A percentile compares a stretch with the other conserved stretches of the same genome.
These are phyloP conservation scores for Zymoseptoria brevis DNA, from an alignment of 2,329 filamentous ascomycete species.

Conservation along the genomic window DNA sequence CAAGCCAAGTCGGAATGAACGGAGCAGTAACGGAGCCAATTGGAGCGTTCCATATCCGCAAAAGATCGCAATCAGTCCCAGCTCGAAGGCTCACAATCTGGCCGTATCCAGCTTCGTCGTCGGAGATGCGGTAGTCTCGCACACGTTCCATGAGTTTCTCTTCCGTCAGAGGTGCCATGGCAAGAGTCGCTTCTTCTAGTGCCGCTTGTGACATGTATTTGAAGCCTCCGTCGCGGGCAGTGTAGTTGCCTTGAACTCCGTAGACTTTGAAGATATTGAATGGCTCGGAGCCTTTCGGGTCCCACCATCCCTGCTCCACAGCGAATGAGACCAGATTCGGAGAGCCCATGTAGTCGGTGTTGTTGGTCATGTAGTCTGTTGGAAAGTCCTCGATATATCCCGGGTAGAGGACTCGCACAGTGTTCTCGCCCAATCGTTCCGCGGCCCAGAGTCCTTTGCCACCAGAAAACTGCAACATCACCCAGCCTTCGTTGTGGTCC, in stretches of 20 bases:
- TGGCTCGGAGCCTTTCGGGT: conserved; percentile 25
- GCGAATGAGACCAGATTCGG: conserved; percentile 31
- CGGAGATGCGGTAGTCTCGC: conserved; percentile 30
- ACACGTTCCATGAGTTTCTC: conserved; percentile 38
- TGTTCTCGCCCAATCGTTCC: conserved; percentile 26
- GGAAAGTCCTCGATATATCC: conserved; percentile 33
- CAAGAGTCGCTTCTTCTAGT: conserved; percentile 29
- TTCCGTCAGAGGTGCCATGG: conserved; percentile 44
- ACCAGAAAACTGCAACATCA: conserved; percentile 31
- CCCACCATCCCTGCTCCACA: conserved; percentile 31
- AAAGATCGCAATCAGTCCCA: conserved; percentile 25
- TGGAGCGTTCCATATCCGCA: conserved; percentile 30
- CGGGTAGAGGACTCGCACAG: conserved; percentile 30
- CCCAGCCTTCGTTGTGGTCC: conserved; percentile 32
- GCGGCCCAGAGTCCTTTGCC: conserved; percentile 31
- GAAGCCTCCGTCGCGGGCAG: conserved; percentile 29
- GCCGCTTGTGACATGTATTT: conserved; percentile 33
- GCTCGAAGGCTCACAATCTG: conserved; percentile 27
- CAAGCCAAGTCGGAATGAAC: conserved; percentile 31
- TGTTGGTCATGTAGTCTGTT: conserved; percentile 23
- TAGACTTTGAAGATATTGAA: conserved; percentile 34
- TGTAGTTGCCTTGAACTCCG: conserved; percentile 25
- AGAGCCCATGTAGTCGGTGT: conserved; percentile 27
- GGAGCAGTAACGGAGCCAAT: conserved; percentile 30
- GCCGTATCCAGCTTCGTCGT: conserved; percentile 32